phyloP scores from a whole-genome alignment of 805 yeast genomes.

The Cyberlindnera saturnus region DNA sequence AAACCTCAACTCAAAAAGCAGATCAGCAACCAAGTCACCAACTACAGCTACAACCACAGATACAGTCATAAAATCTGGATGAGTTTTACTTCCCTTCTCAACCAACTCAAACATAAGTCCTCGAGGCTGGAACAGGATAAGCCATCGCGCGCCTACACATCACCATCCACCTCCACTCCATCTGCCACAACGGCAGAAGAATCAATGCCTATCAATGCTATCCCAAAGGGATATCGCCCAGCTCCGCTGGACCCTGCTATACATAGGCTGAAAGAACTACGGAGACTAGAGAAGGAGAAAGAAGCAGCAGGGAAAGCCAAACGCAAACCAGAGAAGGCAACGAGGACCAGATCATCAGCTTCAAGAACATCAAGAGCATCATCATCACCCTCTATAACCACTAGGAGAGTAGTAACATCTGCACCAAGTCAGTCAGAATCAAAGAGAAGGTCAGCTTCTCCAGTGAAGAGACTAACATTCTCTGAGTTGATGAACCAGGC shows the following conservation, averaged over 20 bases:
- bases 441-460: conserved; percentile 9
- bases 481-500: conserved; percentile 56
- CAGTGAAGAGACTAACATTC: conserved; percentile 42
- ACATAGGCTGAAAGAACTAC: conserved; percentile 57
- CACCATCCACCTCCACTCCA: no score
- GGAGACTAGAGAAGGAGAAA: conserved; percentile 45
- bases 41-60: no score
- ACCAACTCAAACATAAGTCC: conserved; percentile 16
- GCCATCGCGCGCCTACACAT: no score
- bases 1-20: no score
- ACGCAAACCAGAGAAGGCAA: conserved; percentile 1
- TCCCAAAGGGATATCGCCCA: conserved; percentile 3
- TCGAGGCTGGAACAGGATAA: background rate
- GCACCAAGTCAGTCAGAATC: conserved; percentile 1
- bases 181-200: background rate
- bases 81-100: conserved; percentile 16
- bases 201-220: conserved; percentile 2
- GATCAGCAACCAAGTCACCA: no score
- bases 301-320: conserved; percentile 18
- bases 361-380: background rate
- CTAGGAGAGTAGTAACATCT: background rate
- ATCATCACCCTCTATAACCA: background rate
- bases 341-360: background rate
- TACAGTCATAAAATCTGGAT: conserved; percentile 1
- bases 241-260: conserved; percentile 62